Percentiles rank a stretch among this genome's conserved stretches.
phyloP scores from a whole-genome alignment of 1,139 yeast species.

The Zygotorulaspora mrakii region DNA sequence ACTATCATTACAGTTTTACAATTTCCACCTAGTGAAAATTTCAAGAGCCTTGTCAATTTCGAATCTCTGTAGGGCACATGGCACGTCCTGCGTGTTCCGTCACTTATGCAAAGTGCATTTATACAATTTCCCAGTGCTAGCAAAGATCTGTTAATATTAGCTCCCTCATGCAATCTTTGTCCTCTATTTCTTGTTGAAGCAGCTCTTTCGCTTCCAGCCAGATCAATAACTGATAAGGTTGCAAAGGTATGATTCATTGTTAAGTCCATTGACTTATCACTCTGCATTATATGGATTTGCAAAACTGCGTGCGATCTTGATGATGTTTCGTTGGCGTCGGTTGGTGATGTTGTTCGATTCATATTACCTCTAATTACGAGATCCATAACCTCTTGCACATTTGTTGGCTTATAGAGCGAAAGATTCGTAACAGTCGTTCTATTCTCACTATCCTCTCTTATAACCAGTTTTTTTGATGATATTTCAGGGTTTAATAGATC shows the following conservation, averaged over 20 bases:
- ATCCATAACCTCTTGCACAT: conserved; percentile 78
- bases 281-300: conserved; percentile 69
- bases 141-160: conserved; percentile 82
- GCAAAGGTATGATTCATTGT: conserved; percentile 70
- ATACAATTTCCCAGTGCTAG: conserved; percentile 92
- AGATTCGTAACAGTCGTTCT: conserved; percentile 73
- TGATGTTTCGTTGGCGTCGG: conserved; percentile 86
- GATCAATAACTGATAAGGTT: conserved; percentile 78
- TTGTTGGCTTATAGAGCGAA: conserved; percentile 57
- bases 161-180: conserved; percentile 77
- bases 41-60: conserved; percentile 75
- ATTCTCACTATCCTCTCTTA: conserved; percentile 69
- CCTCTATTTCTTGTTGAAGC: conserved; percentile 85
- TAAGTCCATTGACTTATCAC: conserved; percentile 56
- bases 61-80: conserved; percentile 93
- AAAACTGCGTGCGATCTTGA: conserved; percentile 92
- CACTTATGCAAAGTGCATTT: conserved; percentile 64
- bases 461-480: conserved; percentile 43
- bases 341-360: conserved; percentile 79
- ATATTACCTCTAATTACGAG: conserved; percentile 67
- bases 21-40: conserved; percentile 90
- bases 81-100: conserved; percentile 35
- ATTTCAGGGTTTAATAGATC: conserved; percentile 64
- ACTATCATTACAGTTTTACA: conserved; percentile 96
- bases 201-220: conserved; percentile 95